Conservation (phyloP, 129 eudicot species). For the Chrysanthemum makinoi region DNA sequence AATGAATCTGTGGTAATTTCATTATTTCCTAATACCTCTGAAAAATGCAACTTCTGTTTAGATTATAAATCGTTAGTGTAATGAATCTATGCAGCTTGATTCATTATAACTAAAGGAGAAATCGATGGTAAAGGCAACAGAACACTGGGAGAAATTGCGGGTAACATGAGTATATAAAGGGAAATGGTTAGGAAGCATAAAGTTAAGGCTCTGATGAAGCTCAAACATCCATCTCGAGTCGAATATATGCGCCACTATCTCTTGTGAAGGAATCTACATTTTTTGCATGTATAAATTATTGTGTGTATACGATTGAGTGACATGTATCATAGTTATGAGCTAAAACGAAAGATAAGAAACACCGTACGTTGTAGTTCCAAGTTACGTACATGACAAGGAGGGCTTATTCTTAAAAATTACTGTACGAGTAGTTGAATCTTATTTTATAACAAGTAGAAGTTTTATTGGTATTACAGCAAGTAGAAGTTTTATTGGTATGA, state of each 20-base stretch:
- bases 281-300: slow-evolving; percentile 22
- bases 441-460: too few relatives aligned
- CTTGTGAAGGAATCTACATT: slow-evolving; percentile 31
- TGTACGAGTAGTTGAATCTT: too few relatives aligned
- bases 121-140: slow-evolving; percentile 88
- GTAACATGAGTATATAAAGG: slow-evolving; percentile 85
- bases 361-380: slow-evolving; percentile 26
- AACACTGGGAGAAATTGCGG: slow-evolving; percentile 91
- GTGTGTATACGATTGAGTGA: slow-evolving; percentile 14
- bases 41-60: too few relatives aligned
- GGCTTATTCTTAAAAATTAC: too few relatives aligned
- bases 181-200: slow-evolving; percentile 97
- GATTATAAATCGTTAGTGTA: too few relatives aligned
- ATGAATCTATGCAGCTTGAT: too few relatives aligned
- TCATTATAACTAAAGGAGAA: slow-evolving; percentile 94
- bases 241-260: slow-evolving; percentile 81
- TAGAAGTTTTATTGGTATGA: too few relatives aligned
- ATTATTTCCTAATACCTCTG: too few relatives aligned
- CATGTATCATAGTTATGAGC: slow-evolving; percentile 42
- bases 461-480: too few relatives aligned
- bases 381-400: neutral
- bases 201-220: slow-evolving; percentile 96
- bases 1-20: too few relatives aligned
- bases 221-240: slow-evolving; percentile 86
- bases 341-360: slow-evolving; percentile 30